phyloP scores from a whole-genome alignment of 2,329 filamentous ascomycete genomes.

The Ophiocordyceps polyrhachis-furcata region DNA sequence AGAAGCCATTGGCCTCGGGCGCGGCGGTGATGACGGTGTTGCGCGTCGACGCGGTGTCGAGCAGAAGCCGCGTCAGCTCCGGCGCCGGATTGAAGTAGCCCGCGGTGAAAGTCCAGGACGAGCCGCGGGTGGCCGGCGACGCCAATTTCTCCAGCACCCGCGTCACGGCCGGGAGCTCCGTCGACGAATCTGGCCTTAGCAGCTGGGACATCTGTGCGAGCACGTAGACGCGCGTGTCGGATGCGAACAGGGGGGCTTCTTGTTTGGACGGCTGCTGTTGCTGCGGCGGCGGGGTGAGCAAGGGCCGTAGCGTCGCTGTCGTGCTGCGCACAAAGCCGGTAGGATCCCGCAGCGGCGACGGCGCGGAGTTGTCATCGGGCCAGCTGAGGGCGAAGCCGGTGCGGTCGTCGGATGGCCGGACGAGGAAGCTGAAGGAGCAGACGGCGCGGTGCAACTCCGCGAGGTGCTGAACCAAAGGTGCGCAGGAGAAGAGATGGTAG shows the following conservation, averaged over 20 bases:
- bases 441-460: constrained; percentile 57
- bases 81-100: constrained; percentile 97
- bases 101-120: constrained; percentile 89
- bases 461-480: constrained; percentile 68
- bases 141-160: constrained; percentile 53
- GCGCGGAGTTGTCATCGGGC: constrained; percentile 56
- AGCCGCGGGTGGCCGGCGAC: constrained; percentile 41
- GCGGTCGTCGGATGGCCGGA: constrained; percentile 40
- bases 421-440: constrained; percentile 62
- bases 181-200: constrained; percentile 61
- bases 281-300: constrained; percentile 33
- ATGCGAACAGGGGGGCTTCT: constrained; percentile 4
- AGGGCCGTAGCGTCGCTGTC: constrained; percentile 43
- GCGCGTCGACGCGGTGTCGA: constrained; percentile 47
- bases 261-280: not conserved
- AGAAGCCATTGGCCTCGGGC: constrained; percentile 91
- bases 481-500: constrained; percentile 78
- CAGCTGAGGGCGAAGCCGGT: constrained; percentile 48
- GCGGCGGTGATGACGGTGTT: constrained; percentile 85
- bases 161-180: constrained; percentile 69
- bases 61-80: constrained; percentile 59
- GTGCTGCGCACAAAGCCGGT: constrained; percentile 51
- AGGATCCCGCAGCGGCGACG: constrained; percentile 54
- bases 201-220: constrained; percentile 78
- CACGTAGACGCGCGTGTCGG: constrained; percentile 65